Conservation (phyloP, 148 eudicot genomes). For the Rhododendron williamsianum region DNA sequence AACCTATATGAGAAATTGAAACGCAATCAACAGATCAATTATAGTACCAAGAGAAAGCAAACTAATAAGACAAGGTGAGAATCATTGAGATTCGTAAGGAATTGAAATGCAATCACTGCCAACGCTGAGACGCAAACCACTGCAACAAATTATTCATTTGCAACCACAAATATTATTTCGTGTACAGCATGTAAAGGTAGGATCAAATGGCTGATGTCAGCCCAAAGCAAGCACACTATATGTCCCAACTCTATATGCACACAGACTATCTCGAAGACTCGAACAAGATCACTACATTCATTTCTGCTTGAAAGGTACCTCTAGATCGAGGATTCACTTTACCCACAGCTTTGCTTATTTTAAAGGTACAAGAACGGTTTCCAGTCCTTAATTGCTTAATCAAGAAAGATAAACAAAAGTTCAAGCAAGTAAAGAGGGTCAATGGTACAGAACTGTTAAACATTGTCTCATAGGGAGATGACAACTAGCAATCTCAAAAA, state of each 20-base stretch:
- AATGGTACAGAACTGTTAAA: neutral
- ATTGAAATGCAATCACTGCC: neutral
- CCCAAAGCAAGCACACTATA: neutral
- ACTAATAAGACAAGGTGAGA: neutral
- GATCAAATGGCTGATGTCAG: neutral
- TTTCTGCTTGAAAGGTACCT: neutral
- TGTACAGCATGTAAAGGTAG: neutral
- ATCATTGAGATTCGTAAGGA: neutral
- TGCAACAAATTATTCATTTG: neutral
- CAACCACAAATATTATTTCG: neutral
- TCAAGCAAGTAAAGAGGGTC: neutral
- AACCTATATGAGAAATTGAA: constrained; percentile 47
- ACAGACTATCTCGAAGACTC: neutral
- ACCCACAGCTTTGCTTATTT: neutral
- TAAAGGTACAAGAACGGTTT: neutral
- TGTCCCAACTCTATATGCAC: neutral
- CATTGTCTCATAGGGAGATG: neutral
- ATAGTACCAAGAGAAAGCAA: neutral
- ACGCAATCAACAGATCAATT: neutral
- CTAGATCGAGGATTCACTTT: neutral
- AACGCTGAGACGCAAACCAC: neutral
- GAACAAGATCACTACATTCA: neutral
- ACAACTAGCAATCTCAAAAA: neutral
- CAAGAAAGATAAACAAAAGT: neutral
- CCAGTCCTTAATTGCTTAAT: neutral